Conservation (phyloP, 306 rosid genomes). For the Glycyrrhiza uralensis region DNA sequence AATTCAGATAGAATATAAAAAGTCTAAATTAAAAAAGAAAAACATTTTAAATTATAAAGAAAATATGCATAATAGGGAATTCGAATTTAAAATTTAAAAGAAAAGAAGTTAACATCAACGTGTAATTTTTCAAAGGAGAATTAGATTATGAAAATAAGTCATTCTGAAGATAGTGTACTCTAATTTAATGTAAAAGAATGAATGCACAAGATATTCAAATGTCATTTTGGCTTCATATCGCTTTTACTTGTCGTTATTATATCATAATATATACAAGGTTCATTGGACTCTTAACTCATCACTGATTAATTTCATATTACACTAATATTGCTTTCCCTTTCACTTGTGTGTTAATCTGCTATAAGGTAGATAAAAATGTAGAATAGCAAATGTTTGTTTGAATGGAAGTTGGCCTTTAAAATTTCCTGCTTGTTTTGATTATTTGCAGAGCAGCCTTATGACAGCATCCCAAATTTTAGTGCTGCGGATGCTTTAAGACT, state of each 20-base stretch:
- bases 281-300: neutral
- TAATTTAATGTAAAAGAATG: neutral
- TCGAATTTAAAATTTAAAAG: neutral
- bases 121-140: neutral
- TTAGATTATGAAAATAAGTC: neutral
- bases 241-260: neutral
- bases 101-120: neutral
- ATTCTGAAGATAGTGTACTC: neutral
- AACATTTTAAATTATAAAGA: neutral
- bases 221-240: neutral
- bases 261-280: neutral
- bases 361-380: neutral
- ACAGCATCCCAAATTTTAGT: slow-evolving; percentile 97
- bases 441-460: slow-evolving; percentile 93
- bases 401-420: slow-evolving; percentile 19
- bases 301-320: neutral
- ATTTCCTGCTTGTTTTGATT: slow-evolving; percentile 30
- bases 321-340: neutral
- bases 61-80: neutral
- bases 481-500: slow-evolving; percentile 96
- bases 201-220: neutral
- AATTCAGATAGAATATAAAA: neutral
- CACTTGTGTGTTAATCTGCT: slow-evolving; percentile 2
- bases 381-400: neutral
- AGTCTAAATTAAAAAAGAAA: neutral